phyloP scores from a whole-genome alignment of 2,329 filamentous ascomycete species.

The Trichoderma sp. region DNA sequence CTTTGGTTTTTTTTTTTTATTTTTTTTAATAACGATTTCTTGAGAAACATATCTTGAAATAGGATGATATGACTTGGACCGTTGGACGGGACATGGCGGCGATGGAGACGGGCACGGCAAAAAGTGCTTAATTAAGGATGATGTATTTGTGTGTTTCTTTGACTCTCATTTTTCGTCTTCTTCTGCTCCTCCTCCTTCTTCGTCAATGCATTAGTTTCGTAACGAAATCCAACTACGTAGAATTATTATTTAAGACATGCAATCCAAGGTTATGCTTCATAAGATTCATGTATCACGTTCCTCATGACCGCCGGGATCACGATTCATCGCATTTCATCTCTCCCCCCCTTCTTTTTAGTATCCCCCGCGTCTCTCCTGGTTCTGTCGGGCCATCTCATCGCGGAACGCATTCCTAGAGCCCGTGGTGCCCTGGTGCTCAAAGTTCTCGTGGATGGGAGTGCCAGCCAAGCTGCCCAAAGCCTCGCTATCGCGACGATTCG shows the following conservation, averaged over 20 bases:
- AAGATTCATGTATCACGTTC: conserved; percentile 8
- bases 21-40: background rate
- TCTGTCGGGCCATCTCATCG: conserved; percentile 49
- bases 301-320: conserved; percentile 4
- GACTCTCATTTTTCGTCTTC: background rate
- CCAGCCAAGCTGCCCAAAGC: conserved; percentile 48
- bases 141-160: background rate
- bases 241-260: background rate
- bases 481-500: conserved; percentile 42
- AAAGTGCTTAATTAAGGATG: background rate
- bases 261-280: conserved; percentile 2
- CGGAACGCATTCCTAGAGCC: conserved; percentile 45
- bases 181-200: background rate
- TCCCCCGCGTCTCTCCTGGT: conserved; percentile 34
- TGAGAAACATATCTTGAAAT: background rate
- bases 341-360: background rate
- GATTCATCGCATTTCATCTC: background rate
- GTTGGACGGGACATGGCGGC: background rate
- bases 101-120: background rate
- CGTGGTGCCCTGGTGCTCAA: conserved; percentile 37
- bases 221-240: conserved; percentile 2
- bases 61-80: background rate
- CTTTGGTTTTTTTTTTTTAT: background rate
- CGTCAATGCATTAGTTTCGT: conserved; percentile 4
- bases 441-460: conserved; percentile 43